These are phyloP conservation scores for Chernovozyma sophiae-reginae DNA, from an alignment of 1,139 yeast genomes.

Conservation along the genomic window DNA sequence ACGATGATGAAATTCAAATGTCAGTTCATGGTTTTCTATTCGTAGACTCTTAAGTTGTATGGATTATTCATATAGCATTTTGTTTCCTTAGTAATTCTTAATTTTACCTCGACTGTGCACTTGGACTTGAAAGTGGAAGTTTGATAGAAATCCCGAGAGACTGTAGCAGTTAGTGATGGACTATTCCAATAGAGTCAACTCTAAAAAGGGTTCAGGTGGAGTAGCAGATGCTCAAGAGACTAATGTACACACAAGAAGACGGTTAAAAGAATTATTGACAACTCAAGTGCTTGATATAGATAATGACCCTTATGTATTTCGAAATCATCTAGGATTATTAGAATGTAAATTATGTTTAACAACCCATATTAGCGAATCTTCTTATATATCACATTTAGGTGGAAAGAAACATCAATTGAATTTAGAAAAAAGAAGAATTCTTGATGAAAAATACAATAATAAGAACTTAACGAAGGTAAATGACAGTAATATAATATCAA, in stretches of 20 bases:
- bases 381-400: constrained; percentile 74
- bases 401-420: constrained; percentile 74
- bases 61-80: too few species aligned
- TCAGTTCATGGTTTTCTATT: too few species aligned
- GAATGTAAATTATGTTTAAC: constrained; percentile 79
- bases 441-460: constrained; percentile 33
- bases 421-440: constrained; percentile 52
- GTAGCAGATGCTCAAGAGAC: constrained; percentile 67
- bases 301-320: constrained; percentile 72
- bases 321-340: constrained; percentile 66
- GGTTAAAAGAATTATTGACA: constrained; percentile 61
- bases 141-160: background rate
- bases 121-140: too few species aligned
- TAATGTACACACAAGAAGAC: constrained; percentile 59
- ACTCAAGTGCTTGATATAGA: constrained; percentile 60
- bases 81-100: too few species aligned
- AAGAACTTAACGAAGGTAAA: constrained; percentile 14
- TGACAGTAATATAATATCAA: constrained; percentile 14
- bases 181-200: constrained; percentile 41
- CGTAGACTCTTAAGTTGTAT: too few species aligned
- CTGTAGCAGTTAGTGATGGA: too few species aligned
- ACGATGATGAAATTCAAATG: too few species aligned
- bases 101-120: too few species aligned
- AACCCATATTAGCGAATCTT: constrained; percentile 68
- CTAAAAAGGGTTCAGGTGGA: constrained; percentile 60